These are phyloP conservation scores for Botrytis cinerea DNA, from an alignment of 2,329 filamentous ascomycete genomes.

Conservation along the genomic window DNA sequence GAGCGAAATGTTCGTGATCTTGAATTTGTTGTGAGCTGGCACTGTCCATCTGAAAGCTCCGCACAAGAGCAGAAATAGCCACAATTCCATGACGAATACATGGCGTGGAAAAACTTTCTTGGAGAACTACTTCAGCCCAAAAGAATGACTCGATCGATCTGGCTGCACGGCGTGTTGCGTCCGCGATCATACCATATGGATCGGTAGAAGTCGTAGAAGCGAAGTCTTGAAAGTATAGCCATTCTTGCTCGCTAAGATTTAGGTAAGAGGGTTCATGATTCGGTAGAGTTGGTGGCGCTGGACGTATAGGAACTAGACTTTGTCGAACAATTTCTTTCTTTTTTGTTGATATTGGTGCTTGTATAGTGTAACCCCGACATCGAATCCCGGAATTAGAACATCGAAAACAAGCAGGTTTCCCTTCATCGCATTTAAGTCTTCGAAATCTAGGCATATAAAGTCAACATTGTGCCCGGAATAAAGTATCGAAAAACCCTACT, in stretches of 20 bases:
- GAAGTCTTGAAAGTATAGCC: conserved; percentile 35
- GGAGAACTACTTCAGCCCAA: conserved; percentile 33
- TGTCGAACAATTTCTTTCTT: conserved; percentile 18
- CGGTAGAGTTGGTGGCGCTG: conserved; percentile 27
- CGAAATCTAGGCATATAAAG: conserved; percentile 31
- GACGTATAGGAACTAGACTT: conserved; percentile 26
- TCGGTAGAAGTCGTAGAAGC: conserved; percentile 29
- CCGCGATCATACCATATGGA: conserved; percentile 21
- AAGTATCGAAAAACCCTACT: conserved; percentile 37
- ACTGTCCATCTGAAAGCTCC: conserved; percentile 26
- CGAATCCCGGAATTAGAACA: conserved; percentile 37
- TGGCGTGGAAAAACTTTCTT: conserved; percentile 28
- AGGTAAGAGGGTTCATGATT: conserved; percentile 23
- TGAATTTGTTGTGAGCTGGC: conserved; percentile 21
- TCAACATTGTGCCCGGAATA: not conserved
- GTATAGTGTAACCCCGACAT: conserved; percentile 38
- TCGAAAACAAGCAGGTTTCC: conserved; percentile 34
- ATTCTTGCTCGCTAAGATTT: conserved; percentile 30
- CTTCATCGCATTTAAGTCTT: conserved; percentile 40
- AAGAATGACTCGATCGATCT: conserved; percentile 53
- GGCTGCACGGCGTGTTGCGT: conserved; percentile 11
- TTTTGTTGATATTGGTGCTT: conserved; percentile 12
- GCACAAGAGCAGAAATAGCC: conserved; percentile 34
- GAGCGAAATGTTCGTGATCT: conserved; percentile 33
- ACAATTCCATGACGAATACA: conserved; percentile 38